Percentiles rank a stretch among this genome's conserved stretches.
Evolutionary conservation across 139 green algal genomes (phyloP).

Genomic region (Desmodesmus armatus): DNA sequence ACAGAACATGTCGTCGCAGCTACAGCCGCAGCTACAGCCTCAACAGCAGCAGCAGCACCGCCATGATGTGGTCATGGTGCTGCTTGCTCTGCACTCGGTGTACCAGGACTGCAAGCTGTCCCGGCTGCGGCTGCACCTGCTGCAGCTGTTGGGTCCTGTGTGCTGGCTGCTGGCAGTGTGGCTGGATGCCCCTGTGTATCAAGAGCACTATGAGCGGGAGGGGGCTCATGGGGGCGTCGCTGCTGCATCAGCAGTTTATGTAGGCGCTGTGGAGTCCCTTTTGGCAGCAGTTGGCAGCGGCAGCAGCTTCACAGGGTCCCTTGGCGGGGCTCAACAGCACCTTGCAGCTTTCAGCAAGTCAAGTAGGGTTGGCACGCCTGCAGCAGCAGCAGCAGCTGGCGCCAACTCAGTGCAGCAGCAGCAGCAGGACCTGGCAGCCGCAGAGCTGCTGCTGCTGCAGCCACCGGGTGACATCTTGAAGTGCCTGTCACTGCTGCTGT

Average conservation of each 20-base stretch:
- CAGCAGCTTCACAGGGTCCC: no score
- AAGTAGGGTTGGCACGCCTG: no score
- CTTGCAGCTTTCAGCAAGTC: no score
- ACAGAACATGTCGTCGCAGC: neutral
- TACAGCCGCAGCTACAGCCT: constrained; percentile 2
- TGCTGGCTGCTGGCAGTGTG: constrained; percentile 50
- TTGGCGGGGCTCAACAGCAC: no score
- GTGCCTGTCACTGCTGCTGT: constrained; percentile 41
- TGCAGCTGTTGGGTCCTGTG: constrained; percentile 63
- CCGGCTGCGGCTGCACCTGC: constrained; percentile 50
- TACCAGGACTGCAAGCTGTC: constrained; percentile 85
- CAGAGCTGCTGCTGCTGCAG: constrained; percentile 4
- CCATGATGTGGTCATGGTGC: constrained; percentile 28
- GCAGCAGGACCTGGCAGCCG: constrained; percentile 14
- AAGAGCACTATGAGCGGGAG: constrained; percentile 76
- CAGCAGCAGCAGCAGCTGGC: no score
- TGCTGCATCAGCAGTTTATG: constrained; percentile 46
- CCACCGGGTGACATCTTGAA: constrained; percentile 8
- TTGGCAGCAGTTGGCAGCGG: no score
- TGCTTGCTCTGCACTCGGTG: constrained; percentile 75
- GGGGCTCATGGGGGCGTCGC: no score
- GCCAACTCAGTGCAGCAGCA: no score
- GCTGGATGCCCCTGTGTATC: constrained; percentile 56
- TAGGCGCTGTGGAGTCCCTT: no score
- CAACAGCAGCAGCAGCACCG: neutral